Evolutionary conservation across 805 yeast species (phyloP).

Genomic region (Metschnikowia matae): DNA sequence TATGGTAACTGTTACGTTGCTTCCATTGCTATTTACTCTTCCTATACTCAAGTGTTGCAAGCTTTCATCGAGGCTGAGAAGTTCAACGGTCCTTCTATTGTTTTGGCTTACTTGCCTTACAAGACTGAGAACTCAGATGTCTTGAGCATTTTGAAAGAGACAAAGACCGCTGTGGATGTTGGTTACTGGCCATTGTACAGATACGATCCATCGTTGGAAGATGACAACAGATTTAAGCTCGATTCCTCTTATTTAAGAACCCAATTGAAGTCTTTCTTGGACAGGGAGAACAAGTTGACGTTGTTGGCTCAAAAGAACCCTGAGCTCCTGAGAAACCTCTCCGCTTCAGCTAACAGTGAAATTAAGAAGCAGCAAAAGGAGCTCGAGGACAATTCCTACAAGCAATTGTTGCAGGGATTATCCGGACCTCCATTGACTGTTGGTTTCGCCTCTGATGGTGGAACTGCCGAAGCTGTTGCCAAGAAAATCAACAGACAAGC

Average conservation of each 20-base stretch:
- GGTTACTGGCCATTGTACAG: conserved; percentile 98
- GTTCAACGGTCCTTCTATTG: conserved; percentile 86
- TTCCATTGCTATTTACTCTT: conserved; percentile 87
- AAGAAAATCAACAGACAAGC: conserved; percentile 77
- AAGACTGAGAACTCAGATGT: conserved; percentile 60
- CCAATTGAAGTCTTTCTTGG: conserved; percentile 74
- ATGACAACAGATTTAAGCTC: conserved; percentile 61
- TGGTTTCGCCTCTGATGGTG: conserved; percentile 89
- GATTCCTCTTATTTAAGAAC: conserved; percentile 81
- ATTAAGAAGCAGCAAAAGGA: conserved; percentile 55
- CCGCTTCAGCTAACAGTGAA: conserved; percentile 55
- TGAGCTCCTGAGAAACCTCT: conserved; percentile 67
- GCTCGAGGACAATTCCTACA: conserved; percentile 74
- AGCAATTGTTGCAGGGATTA: conserved; percentile 74
- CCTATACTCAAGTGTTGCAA: conserved; percentile 88
- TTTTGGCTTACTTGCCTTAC: conserved; percentile 86
- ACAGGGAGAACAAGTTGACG: conserved; percentile 84
- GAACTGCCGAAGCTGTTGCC: conserved; percentile 80
- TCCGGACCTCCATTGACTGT: conserved; percentile 89
- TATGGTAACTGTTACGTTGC: conserved; percentile 88
- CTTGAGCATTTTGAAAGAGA: conserved; percentile 73
- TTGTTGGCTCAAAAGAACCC: conserved; percentile 70
- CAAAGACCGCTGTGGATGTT: conserved; percentile 83
- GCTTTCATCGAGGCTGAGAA: conserved; percentile 87
- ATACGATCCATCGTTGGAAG: conserved; percentile 61